Evolutionary conservation across 768 basidiomycete genomes (phyloP).

Genomic region (Rubroboletus pulcherrimus): DNA sequence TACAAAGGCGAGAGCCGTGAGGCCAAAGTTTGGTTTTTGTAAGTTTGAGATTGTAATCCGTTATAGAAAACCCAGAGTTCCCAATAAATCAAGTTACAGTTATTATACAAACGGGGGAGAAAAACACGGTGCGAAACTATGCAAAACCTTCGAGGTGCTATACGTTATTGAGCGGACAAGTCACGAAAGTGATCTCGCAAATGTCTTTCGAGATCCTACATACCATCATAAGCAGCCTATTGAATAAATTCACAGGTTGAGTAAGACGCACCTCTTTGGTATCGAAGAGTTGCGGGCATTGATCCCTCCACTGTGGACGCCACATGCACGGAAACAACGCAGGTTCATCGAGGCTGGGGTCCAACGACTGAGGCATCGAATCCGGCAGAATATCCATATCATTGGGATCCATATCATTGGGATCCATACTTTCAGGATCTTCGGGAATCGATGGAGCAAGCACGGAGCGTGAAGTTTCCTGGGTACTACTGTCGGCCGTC

Average conservation of each 20-base stretch:
- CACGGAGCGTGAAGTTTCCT: background rate
- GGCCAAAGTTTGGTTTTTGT: background rate
- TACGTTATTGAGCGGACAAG: background rate
- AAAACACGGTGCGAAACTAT: background rate
- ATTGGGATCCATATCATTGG: conserved; percentile 24
- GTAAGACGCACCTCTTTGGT: conserved; percentile 25
- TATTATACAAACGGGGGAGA: background rate
- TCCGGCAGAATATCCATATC: conserved; percentile 11
- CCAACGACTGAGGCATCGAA: background rate
- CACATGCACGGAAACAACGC: conserved; percentile 27
- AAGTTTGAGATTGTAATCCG: background rate
- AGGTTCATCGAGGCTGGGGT: conserved; percentile 16
- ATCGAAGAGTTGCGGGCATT: conserved; percentile 28
- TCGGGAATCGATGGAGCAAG: background rate
- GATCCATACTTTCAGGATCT: conserved; percentile 16
- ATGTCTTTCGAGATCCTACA: conserved; percentile 26
- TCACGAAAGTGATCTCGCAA: conserved; percentile 19
- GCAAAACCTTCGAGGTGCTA: background rate
- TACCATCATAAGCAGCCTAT: background rate
- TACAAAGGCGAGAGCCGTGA: background rate
- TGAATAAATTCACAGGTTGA: background rate
- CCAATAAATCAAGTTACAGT: background rate
- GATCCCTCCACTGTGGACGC: conserved; percentile 26
- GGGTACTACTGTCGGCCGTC: background rate
- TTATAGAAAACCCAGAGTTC: background rate